Conservation (phyloP, 768 basidiomycete species). For the Pisolithus albus region DNA sequence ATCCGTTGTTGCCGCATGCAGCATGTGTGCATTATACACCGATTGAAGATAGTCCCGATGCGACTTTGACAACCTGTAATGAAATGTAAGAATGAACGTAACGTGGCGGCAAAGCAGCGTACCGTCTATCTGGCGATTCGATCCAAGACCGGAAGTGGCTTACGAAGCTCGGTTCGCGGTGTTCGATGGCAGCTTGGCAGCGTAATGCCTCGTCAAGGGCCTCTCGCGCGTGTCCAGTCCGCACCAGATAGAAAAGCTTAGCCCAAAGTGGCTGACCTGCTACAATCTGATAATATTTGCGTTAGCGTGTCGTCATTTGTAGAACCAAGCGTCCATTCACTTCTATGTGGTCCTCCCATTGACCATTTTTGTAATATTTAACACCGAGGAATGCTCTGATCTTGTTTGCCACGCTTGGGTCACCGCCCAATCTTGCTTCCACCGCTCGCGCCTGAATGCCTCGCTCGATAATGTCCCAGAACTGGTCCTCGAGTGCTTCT, state of each 20-base stretch:
- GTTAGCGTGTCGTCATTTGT: neutral
- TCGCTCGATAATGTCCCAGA: slow-evolving; percentile 76
- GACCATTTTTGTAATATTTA: slow-evolving; percentile 70
- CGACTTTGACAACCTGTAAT: slow-evolving; percentile 54
- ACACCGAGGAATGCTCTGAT: slow-evolving; percentile 83
- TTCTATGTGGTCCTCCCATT: slow-evolving; percentile 86
- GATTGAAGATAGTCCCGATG: slow-evolving; percentile 77
- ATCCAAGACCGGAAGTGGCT: slow-evolving; percentile 80
- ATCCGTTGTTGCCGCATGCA: slow-evolving; percentile 81
- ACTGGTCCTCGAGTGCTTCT: slow-evolving; percentile 83
- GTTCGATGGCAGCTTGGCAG: slow-evolving; percentile 64
- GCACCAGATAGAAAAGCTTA: slow-evolving; percentile 84
- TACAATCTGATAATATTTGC: slow-evolving; percentile 49
- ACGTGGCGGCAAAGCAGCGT: neutral
- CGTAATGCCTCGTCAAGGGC: slow-evolving; percentile 70
- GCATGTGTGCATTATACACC: slow-evolving; percentile 80
- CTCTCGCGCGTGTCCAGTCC: slow-evolving; percentile 76
- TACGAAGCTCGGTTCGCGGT: slow-evolving; percentile 77
- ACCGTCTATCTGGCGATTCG: slow-evolving; percentile 74
- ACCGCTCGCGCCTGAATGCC: slow-evolving; percentile 74
- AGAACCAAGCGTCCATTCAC: slow-evolving; percentile 33
- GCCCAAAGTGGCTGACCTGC: slow-evolving; percentile 91
- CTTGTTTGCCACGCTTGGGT: slow-evolving; percentile 85
- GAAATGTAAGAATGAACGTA: slow-evolving; percentile 3
- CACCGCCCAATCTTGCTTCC: slow-evolving; percentile 85